Evolutionary conservation across 2,329 filamentous ascomycete genomes (phyloP).

Genomic region (Camptophora hylomeconis): DNA sequence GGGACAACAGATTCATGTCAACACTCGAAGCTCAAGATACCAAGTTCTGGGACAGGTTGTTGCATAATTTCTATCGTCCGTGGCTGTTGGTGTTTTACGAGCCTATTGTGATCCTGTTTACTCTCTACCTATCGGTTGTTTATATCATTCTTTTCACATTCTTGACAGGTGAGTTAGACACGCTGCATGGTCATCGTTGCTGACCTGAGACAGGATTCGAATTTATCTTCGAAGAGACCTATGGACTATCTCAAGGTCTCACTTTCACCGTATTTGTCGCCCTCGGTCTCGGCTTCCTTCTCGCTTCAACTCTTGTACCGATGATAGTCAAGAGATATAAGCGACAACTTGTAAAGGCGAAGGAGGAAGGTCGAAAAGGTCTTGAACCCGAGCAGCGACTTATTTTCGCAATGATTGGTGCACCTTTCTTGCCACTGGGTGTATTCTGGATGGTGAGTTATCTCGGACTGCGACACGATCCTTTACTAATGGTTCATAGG

Average conservation of each 20-base stretch:
- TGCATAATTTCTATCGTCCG: slow-evolving; percentile 34
- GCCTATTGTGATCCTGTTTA: slow-evolving; percentile 20
- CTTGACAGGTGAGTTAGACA: too few species aligned
- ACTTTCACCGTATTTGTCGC: slow-evolving; percentile 36
- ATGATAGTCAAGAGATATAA: slow-evolving; percentile 33
- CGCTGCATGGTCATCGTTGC: too few species aligned
- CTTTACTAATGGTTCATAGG: slow-evolving; percentile 19
- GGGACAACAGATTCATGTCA: slow-evolving; percentile 34
- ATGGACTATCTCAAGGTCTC: slow-evolving; percentile 32
- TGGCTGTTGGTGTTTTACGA: slow-evolving; percentile 36
- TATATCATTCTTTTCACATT: slow-evolving; percentile 25
- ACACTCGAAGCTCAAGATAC: slow-evolving; percentile 31
- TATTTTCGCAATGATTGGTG: slow-evolving; percentile 39
- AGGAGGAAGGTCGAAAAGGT: slow-evolving; percentile 24
- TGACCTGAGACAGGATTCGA: too few species aligned
- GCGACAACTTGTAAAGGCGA: slow-evolving; percentile 28
- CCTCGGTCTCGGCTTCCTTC: slow-evolving; percentile 31
- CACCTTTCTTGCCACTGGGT: slow-evolving; percentile 36
- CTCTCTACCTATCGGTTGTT: slow-evolving; percentile 19
- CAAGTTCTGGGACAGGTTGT: slow-evolving; percentile 21
- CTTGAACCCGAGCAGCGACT: slow-evolving; percentile 42
- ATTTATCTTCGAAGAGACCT: slow-evolving; percentile 38
- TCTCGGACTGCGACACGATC: slow-evolving; percentile 20
- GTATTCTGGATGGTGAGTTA: slow-evolving; percentile 45
- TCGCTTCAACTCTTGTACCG: slow-evolving; percentile 28